These are phyloP conservation scores for Aureobasidium sp. DNA, from an alignment of 2,329 filamentous ascomycete species.

Conservation along the genomic window DNA sequence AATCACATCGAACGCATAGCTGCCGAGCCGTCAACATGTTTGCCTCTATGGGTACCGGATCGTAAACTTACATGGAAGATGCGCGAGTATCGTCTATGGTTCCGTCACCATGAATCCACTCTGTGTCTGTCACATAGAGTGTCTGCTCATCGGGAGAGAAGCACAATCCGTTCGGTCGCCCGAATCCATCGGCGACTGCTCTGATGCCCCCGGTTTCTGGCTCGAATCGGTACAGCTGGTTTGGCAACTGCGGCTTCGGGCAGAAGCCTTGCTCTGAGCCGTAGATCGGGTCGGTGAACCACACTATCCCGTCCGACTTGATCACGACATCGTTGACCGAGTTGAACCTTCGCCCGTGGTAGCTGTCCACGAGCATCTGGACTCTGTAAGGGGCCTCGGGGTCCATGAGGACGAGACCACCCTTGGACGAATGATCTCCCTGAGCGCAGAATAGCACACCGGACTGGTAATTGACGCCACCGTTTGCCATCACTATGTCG, in stretches of 20 bases:
- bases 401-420: slow-evolving; percentile 22
- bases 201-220: slow-evolving; percentile 43
- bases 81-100: slow-evolving; percentile 40
- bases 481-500: slow-evolving; percentile 41
- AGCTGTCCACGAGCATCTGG: slow-evolving; percentile 48
- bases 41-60: not conserved
- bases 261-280: slow-evolving; percentile 47
- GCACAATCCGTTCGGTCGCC: slow-evolving; percentile 48
- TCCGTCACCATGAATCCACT: slow-evolving; percentile 34
- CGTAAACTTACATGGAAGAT: slow-evolving; percentile 41
- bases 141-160: slow-evolving; percentile 47
- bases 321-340: slow-evolving; percentile 53
- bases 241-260: slow-evolving; percentile 44
- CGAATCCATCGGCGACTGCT: slow-evolving; percentile 50
- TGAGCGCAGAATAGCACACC: slow-evolving; percentile 30
- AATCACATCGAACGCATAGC: slow-evolving; percentile 27
- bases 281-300: slow-evolving; percentile 27
- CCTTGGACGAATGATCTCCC: slow-evolving; percentile 20
- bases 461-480: slow-evolving; percentile 41
- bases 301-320: slow-evolving; percentile 37
- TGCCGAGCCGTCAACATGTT: slow-evolving; percentile 1
- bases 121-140: slow-evolving; percentile 51
- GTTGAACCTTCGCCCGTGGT: slow-evolving; percentile 53
- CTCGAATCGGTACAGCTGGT: slow-evolving; percentile 53
- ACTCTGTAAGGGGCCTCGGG: slow-evolving; percentile 21